Evolutionary conservation across 495 filamentous ascomycete genomes (phyloP), one percentile per base, ranked within the genome.

Genomic region (Lophium mytilinum): DNA sequence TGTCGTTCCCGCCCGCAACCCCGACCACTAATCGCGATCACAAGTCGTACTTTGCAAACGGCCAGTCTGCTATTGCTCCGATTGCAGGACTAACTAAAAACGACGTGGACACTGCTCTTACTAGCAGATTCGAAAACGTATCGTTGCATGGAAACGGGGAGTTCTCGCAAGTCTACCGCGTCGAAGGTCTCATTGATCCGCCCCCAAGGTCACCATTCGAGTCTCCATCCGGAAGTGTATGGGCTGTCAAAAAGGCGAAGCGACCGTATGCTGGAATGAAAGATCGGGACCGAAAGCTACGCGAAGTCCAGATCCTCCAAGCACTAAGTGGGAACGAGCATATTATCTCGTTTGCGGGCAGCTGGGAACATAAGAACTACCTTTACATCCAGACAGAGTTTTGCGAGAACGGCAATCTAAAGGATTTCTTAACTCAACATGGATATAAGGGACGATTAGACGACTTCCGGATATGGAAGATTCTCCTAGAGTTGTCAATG

Each of bases 401-500:
- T 66, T 97, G 92, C 66, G 88, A 94, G 65, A 88, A 94, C 66
- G 93, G 93, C 9, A 94, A 87, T 57, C 72, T 98, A 47, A 87
- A 93, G 67, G 71, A 81, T 0, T 96, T 96, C 68, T 79, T 97
- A 10, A 74, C 79, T 9, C 78, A 85, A 51, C 83, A 87, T 57
- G 93, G 93, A 6, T 74, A 83, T 50, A 88, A 86, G 67, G 90
- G 88, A 47, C 82, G 92, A 62, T 71, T 98, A 53, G 93, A 98
- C 74, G 93, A 97, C 68, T 98, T 97, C 69, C 79, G 93, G 24
- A 94, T 97, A 64, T 98, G 93, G 93, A 98, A 98, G 71, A 90
- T 97, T 41, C 73, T 96, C 58, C 77, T 94, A 9, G 93, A 98
- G 66, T 61, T 93, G 37, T 77, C 83, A 60, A 73, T 84, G 76